A percentile compares a stretch with the other conserved stretches of the same genome.
Evolutionary conservation across 2,329 filamentous ascomycete genomes (phyloP).

Genomic region (Fusarium guadeloupense): DNA sequence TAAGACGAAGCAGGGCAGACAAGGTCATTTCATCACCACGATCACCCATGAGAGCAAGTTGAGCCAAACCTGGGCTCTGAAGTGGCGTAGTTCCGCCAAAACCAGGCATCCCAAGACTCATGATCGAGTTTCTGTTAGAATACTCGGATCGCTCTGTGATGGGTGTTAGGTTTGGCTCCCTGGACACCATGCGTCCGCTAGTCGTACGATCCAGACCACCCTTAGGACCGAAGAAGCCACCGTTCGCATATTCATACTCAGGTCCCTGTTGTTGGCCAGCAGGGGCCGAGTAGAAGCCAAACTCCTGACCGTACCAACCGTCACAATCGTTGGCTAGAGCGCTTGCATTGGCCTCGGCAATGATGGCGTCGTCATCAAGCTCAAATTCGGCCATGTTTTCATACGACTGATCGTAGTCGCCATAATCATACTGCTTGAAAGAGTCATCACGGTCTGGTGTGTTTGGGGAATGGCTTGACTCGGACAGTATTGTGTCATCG

Average conservation of each 20-base stretch:
- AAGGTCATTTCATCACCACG: constrained; percentile 73
- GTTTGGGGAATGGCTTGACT: constrained; percentile 18
- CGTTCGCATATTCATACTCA: constrained; percentile 72
- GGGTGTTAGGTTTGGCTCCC: constrained; percentile 92
- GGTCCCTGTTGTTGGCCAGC: constrained; percentile 54
- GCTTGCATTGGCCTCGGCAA: constrained; percentile 94
- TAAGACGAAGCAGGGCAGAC: constrained; percentile 75
- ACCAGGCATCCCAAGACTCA: constrained; percentile 67
- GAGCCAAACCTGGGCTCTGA: constrained; percentile 77
- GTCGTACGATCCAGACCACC: constrained; percentile 72
- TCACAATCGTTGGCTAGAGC: constrained; percentile 91
- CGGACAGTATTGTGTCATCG: constrained; percentile 30
- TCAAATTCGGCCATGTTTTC: constrained; percentile 74
- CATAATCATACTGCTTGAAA: constrained; percentile 46
- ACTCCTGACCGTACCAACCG: constrained; percentile 95
- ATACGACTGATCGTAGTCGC: constrained; percentile 62
- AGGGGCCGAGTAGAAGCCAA: constrained; percentile 87
- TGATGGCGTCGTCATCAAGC: constrained; percentile 87
- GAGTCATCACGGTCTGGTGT: constrained; percentile 14
- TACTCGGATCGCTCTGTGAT: constrained; percentile 97
- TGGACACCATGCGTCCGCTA: constrained; percentile 77
- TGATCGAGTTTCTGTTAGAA: constrained; percentile 91
- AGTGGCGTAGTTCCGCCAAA: constrained; percentile 59
- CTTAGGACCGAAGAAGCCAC: constrained; percentile 87
- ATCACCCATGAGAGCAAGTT: constrained; percentile 74